Percentiles rank a stretch among this genome's conserved stretches.
Evolutionary conservation across 345 rosid genomes (phyloP).

Genomic region (Syzygium aqueum): DNA sequence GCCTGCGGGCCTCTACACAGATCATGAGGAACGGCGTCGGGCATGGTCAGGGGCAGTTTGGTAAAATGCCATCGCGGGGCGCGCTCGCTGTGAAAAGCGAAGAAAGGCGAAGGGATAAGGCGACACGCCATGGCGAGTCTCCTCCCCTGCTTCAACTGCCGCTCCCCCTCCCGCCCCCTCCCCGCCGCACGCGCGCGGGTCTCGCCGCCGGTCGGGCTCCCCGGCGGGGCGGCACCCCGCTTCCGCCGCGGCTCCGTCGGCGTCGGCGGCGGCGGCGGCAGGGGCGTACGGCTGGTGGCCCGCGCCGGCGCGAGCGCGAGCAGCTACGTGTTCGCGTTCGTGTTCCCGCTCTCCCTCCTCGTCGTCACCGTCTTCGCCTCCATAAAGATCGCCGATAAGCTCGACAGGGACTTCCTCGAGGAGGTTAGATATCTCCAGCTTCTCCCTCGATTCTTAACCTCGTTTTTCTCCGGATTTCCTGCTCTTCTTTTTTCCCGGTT

Average conservation of each 20-base stretch:
- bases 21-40: not conserved
- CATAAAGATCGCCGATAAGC: constrained; percentile 54
- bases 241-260: not conserved
- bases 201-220: constrained; percentile 3
- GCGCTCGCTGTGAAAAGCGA: not conserved
- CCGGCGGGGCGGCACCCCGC: not conserved
- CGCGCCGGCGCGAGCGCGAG: constrained; percentile 55
- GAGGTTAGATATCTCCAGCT: constrained; percentile 32
- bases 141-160: constrained; percentile 20
- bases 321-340: constrained; percentile 57
- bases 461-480: not conserved
- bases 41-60: not conserved
- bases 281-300: constrained; percentile 36
- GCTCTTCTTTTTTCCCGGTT: not conserved
- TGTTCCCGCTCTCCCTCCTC: constrained; percentile 63
- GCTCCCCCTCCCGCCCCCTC: constrained; percentile 4
- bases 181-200: constrained; percentile 1
- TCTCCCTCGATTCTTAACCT: not conserved
- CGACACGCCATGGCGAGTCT: constrained; percentile 37
- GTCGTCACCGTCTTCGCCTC: constrained; percentile 60
- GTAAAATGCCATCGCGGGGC: not conserved
- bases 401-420: constrained; percentile 59
- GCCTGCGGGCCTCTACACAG: too few species aligned
- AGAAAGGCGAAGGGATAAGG: not conserved
- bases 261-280: not conserved